Conservation (phyloP, 2,329 filamentous ascomycete species). For the Verticillium nonalfalfae region DNA sequence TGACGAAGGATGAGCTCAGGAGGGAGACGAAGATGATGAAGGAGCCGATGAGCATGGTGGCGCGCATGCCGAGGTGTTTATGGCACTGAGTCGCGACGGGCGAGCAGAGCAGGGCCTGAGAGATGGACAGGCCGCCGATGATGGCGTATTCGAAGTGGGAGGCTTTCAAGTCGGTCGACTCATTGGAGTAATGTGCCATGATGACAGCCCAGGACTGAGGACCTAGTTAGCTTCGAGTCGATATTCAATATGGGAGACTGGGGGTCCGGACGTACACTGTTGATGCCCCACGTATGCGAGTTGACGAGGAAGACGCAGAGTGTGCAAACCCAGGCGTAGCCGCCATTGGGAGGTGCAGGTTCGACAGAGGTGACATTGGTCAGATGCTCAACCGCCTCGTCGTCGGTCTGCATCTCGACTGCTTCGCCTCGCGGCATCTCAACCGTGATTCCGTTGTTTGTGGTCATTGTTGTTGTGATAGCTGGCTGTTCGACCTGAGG, state of each 20-base stretch:
- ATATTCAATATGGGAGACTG: neutral
- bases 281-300: slow-evolving; percentile 33
- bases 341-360: slow-evolving; percentile 46
- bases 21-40: slow-evolving; percentile 43
- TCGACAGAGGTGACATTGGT: neutral
- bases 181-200: slow-evolving; percentile 47
- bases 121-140: slow-evolving; percentile 51
- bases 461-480: neutral
- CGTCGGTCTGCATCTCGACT: neutral
- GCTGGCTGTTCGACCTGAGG: neutral
- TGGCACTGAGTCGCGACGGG: slow-evolving; percentile 27
- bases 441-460: neutral
- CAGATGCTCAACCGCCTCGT: neutral
- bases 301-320: slow-evolving; percentile 27
- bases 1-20: slow-evolving; percentile 46
- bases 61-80: slow-evolving; percentile 20
- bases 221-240: neutral
- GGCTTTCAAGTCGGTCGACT: slow-evolving; percentile 42
- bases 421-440: neutral
- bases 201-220: slow-evolving; percentile 45
- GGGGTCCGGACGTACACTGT: slow-evolving; percentile 15
- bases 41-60: slow-evolving; percentile 43
- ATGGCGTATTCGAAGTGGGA: slow-evolving; percentile 51
- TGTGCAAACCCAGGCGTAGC: slow-evolving; percentile 45
- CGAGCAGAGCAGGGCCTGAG: slow-evolving; percentile 29